phyloP scores from a whole-genome alignment of 2,329 filamentous ascomycete species.

The Anthostomella pinea region DNA sequence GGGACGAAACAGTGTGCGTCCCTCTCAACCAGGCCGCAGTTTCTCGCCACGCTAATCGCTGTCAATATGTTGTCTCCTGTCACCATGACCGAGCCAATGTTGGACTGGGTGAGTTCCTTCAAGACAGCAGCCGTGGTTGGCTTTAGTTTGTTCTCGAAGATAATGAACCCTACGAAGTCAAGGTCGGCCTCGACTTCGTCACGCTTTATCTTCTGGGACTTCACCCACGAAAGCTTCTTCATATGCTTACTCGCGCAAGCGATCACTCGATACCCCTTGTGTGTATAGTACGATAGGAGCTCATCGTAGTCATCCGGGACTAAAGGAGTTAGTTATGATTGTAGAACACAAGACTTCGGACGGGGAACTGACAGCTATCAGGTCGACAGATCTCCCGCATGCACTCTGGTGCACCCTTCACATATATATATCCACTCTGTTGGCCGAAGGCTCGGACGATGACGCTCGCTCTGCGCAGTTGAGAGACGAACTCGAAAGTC shows the following conservation, averaged over 20 bases:
- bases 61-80: constrained; percentile 98
- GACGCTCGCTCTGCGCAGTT: constrained; percentile 87
- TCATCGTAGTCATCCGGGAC: constrained; percentile 90
- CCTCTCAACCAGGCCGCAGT: constrained; percentile 79
- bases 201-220: constrained; percentile 89
- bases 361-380: constrained; percentile 64
- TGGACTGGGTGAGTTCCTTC: constrained; percentile 75
- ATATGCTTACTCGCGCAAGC: constrained; percentile 90
- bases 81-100: constrained; percentile 91
- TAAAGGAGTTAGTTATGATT: constrained; percentile 27
- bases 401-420: constrained; percentile 94
- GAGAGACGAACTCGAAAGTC: constrained; percentile 91
- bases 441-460: constrained; percentile 86
- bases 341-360: neutral
- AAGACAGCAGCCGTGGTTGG: constrained; percentile 78
- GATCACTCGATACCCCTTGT: constrained; percentile 94
- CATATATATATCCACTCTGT: constrained; percentile 80
- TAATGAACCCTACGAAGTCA: constrained; percentile 91
- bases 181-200: constrained; percentile 79
- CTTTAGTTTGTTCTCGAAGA: constrained; percentile 98
- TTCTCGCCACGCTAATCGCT: constrained; percentile 89
- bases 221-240: constrained; percentile 85
- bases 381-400: constrained; percentile 90
- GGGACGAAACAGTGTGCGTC: constrained; percentile 90
- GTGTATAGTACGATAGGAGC: constrained; percentile 84